phyloP scores from a whole-genome alignment of 208 protist species.

The Leishmania martiniquensis region DNA sequence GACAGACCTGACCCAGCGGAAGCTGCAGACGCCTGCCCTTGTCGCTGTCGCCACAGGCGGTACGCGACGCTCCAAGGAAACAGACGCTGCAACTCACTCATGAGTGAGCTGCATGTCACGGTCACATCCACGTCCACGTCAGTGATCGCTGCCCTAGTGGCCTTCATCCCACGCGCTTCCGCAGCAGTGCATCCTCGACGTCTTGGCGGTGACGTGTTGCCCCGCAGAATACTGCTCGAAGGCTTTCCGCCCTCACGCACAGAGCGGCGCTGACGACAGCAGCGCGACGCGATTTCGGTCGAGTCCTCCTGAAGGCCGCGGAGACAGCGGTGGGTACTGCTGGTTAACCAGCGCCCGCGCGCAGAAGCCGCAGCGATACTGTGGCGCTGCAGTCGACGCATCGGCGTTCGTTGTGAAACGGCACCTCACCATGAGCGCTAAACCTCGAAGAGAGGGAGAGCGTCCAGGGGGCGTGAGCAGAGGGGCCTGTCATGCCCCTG shows the following conservation, averaged over 20 bases:
- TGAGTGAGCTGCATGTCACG: slow-evolving; percentile 27
- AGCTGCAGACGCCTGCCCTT: neutral
- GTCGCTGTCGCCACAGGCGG: neutral
- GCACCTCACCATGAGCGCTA: too few relatives aligned
- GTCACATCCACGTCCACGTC: slow-evolving; percentile 15
- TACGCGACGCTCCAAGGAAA: slow-evolving; percentile 29
- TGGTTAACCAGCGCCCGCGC: neutral
- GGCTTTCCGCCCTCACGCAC: neutral
- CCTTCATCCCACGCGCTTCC: too few relatives aligned
- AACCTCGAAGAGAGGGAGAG: neutral
- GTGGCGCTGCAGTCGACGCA: neutral
- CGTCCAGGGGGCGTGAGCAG: neutral
- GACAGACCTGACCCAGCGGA: neutral
- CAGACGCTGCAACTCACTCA: slow-evolving; percentile 18
- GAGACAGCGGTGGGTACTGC: neutral
- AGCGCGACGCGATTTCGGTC: neutral
- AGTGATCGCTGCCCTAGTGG: neutral
- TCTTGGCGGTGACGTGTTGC: neutral
- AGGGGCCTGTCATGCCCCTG: neutral
- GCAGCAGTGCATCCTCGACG: neutral
- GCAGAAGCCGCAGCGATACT: neutral
- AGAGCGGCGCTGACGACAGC: neutral
- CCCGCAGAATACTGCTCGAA: neutral
- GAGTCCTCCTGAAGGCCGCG: neutral
- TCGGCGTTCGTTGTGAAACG: neutral